Evolutionary conservation across 306 rosid genomes (phyloP), one percentile per base, ranked within the genome.

Genomic region (Acacia melanoxylon): DNA sequence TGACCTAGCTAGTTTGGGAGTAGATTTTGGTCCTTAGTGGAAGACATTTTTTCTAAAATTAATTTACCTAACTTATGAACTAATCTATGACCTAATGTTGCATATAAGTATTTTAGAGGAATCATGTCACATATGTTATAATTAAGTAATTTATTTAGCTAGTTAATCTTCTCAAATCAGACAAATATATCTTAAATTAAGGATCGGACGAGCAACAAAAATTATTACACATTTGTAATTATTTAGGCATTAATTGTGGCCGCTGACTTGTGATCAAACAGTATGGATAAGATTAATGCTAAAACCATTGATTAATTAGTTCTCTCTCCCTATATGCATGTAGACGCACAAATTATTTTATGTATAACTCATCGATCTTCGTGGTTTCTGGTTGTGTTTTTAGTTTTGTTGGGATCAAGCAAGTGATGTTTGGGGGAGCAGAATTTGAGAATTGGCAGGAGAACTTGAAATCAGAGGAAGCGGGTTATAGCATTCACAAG

Each of bases 371-470:
- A 35, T 51, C 10, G 37, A 20, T 48, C 59, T 72, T 65, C 12
- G 17, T 62, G 68, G 68, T 62, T 63, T 63, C n/a, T 63, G 69
- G 24, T 75, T 35, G 56, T 61, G 72, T 42, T 42, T 66, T n/a
- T 86, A 91, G 97, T 84, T 88, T 83, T 76, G 87, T 91, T 22
- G 98, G 95, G 68, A 93, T 95, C 89, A 95, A 91, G 90, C 97
- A 91, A 85, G 81, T 93, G 76, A 78, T 74, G 75, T 90, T 95
- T 84, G 98, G 98, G 52, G 98, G 98, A 72, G 46, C 86, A 54
- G 92, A 91, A 81, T 95, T 87, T 75, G 95, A 91, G 91, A 90
- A 85, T 78, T 94, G 98, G 97, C 90, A 89, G n/a, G 98, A 94
- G 88, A 87, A 82, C 83, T 65, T 91, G 84, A 90, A 78, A 68